Evolutionary conservation across 2,329 filamentous ascomycete genomes (phyloP).

Genomic region (Cladophialophora psammophila): DNA sequence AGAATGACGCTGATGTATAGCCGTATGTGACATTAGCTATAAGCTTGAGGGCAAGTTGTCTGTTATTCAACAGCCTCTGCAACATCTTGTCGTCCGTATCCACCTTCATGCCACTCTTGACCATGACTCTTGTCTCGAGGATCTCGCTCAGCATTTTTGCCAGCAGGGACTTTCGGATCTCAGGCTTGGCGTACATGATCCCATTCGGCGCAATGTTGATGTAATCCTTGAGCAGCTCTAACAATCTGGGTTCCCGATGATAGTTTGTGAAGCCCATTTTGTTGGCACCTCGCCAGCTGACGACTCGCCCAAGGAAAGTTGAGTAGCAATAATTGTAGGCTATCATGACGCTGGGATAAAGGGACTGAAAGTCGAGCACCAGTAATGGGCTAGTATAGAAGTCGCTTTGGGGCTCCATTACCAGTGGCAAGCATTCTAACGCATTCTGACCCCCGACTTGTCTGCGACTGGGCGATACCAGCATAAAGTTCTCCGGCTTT

Average conservation of each 20-base stretch:
- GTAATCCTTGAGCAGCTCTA: conserved; percentile 80
- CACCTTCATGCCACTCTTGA: conserved; percentile 94
- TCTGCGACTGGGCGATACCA: conserved; percentile 87
- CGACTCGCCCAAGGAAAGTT: conserved; percentile 86
- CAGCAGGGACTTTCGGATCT: conserved; percentile 86
- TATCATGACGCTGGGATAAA: conserved; percentile 98
- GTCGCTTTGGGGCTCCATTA: conserved; percentile 96
- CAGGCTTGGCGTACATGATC: conserved; percentile 89
- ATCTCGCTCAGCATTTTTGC: conserved; percentile 98
- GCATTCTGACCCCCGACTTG: conserved; percentile 95
- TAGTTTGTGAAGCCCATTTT: conserved; percentile 97
- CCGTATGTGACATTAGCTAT: conserved; percentile 99
- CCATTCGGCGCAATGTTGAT: conserved; percentile 95
- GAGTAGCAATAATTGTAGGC: conserved; percentile 99
- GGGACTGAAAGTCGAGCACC: conserved; percentile 92
- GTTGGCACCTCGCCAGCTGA: conserved; percentile 85
- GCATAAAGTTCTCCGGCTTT: conserved; percentile 91
- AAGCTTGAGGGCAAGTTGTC: conserved; percentile 91
- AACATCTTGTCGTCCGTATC: conserved; percentile 87
- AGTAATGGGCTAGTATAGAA: conserved; percentile 91
- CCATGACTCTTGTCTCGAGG: conserved; percentile 94
- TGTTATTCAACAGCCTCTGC: conserved; percentile 88
- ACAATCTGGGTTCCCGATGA: conserved; percentile 73
- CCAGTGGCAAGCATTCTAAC: conserved; percentile 88
- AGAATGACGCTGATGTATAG: conserved; percentile 96